phyloP scores from a whole-genome alignment of 345 rosid species.

The Pelargonium nanum region DNA sequence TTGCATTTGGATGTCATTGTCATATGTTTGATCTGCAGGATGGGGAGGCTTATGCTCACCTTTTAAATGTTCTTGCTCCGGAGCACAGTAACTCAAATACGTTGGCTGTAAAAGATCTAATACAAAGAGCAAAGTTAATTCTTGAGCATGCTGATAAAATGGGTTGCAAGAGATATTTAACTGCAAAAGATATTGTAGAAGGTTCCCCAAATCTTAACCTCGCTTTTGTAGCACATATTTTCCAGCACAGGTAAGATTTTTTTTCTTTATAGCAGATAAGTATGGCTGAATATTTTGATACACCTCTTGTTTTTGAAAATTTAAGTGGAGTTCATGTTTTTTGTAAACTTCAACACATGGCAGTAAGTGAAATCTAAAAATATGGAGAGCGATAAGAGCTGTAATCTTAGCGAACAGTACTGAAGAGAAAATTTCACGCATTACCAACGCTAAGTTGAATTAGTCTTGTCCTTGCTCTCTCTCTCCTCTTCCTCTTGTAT shows the following conservation, averaged over 20 bases:
- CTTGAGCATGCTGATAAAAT: slow-evolving; percentile 95
- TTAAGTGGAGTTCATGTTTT: too few relatives aligned
- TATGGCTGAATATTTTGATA: too few relatives aligned
- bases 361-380: too few relatives aligned
- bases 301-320: too few relatives aligned
- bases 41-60: slow-evolving; percentile 92
- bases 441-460: too few relatives aligned
- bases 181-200: slow-evolving; percentile 88
- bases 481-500: too few relatives aligned
- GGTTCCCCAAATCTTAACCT: slow-evolving; percentile 97
- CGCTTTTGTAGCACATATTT: slow-evolving; percentile 94
- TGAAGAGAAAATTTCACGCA: too few relatives aligned
- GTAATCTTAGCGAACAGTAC: too few relatives aligned
- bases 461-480: too few relatives aligned
- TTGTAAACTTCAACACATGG: too few relatives aligned
- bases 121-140: slow-evolving; percentile 72
- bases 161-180: slow-evolving; percentile 96
- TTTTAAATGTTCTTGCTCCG: slow-evolving; percentile 83
- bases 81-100: slow-evolving; percentile 66
- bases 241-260: slow-evolving; percentile 95
- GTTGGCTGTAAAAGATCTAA: slow-evolving; percentile 36
- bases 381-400: too few relatives aligned
- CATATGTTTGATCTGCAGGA: slow-evolving; percentile 45
- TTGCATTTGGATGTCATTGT: not conserved
- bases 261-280: too few relatives aligned